phyloP scores from a whole-genome alignment of 257 asterid genomes.

The Jasminum sambac region DNA sequence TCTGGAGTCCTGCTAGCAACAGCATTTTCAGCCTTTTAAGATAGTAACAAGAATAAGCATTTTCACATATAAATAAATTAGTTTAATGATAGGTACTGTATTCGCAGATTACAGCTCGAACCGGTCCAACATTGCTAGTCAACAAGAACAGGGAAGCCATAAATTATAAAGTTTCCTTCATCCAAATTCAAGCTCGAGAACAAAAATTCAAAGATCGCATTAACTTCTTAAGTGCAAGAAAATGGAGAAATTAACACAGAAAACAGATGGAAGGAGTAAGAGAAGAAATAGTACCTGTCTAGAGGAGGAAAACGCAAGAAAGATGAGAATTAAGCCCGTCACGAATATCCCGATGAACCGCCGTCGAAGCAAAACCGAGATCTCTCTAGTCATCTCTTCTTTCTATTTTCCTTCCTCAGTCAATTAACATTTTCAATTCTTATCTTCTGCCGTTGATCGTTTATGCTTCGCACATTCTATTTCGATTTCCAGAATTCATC shows the following conservation, averaged over 20 bases:
- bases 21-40: not conserved
- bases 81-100: not conserved
- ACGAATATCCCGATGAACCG: constrained; percentile 50
- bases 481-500: not conserved
- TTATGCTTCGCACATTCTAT: not conserved
- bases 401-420: not conserved
- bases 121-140: not conserved
- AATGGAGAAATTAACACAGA: not conserved
- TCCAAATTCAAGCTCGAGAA: not conserved
- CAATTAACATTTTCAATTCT: not conserved
- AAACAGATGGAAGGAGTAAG: not conserved
- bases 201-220: not conserved
- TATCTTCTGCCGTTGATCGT: not conserved
- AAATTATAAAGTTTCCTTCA: constrained; percentile 12
- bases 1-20: not conserved
- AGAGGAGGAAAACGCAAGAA: constrained; percentile 55
- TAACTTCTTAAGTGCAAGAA: not conserved
- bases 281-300: constrained; percentile 39
- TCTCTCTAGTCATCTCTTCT: constrained; percentile 66
- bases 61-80: no score
- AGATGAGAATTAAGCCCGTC: constrained; percentile 47
- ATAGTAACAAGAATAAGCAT: not conserved
- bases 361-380: constrained; percentile 65
- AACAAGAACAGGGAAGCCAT: not conserved
- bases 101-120: not conserved